phyloP scores from a whole-genome alignment of 192 early-diverging fungal species.

The Coemansia sp. region DNA sequence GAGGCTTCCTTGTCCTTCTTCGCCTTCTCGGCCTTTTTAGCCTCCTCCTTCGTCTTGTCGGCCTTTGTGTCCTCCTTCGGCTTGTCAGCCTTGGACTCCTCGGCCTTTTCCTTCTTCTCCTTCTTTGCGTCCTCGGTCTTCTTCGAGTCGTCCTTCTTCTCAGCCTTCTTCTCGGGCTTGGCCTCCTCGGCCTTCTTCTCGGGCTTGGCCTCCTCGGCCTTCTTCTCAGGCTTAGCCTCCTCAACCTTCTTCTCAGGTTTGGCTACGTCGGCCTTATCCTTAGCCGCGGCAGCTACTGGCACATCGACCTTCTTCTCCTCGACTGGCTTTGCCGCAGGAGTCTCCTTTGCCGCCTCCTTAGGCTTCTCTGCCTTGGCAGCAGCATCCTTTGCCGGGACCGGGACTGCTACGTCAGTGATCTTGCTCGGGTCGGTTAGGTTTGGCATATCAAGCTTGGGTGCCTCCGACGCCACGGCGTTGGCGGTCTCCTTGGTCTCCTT shows the following conservation, averaged over 20 bases:
- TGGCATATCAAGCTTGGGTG: slow-evolving; percentile 5
- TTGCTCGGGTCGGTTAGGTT: slow-evolving; percentile 17
- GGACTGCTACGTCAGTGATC: slow-evolving; percentile 13
- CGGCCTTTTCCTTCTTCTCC: not conserved
- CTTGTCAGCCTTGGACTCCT: slow-evolving; percentile 10
- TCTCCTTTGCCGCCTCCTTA: not conserved
- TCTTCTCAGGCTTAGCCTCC: slow-evolving; percentile 1
- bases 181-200: slow-evolving; percentile 3
- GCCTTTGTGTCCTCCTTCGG: slow-evolving; percentile 6
- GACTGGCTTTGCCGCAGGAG: slow-evolving; percentile 8
- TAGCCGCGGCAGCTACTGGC: slow-evolving; percentile 10
- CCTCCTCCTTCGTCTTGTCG: not conserved
- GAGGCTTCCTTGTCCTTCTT: slow-evolving; percentile 8
- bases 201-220: slow-evolving; percentile 3
- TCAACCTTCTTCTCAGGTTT: not conserved
- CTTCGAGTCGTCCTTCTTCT: slow-evolving; percentile 3
- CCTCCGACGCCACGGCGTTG: not conserved
- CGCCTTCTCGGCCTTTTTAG: slow-evolving; percentile 1
- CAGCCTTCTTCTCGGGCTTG: not conserved
- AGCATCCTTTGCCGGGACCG: slow-evolving; percentile 11
- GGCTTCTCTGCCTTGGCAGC: slow-evolving; percentile 12
- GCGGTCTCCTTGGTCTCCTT: slow-evolving; percentile 1
- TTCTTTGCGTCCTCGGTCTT: slow-evolving; percentile 9
- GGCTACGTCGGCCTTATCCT: slow-evolving; percentile 7
- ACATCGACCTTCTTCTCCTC: slow-evolving; percentile 15